Conservation (phyloP, 1,139 yeast species). For the Geotrichum siamense region DNA sequence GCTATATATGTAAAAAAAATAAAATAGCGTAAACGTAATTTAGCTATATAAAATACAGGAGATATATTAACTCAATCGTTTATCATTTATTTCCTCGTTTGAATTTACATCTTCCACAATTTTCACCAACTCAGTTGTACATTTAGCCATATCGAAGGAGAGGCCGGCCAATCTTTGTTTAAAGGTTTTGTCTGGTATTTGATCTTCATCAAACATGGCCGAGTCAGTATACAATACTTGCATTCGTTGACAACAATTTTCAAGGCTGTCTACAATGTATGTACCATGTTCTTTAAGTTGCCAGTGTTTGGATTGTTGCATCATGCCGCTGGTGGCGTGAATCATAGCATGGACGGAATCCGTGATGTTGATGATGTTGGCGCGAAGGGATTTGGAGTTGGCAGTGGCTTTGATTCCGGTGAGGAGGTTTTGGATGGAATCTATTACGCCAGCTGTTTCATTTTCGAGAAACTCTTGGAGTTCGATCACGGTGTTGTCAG, state of each 20-base stretch:
- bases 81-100: constrained; percentile 73
- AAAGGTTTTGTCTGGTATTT: constrained; percentile 79
- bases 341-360: constrained; percentile 79
- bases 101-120: constrained; percentile 91
- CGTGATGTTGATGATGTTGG: constrained; percentile 66
- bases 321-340: constrained; percentile 79
- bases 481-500: constrained; percentile 60
- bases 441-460: constrained; percentile 86
- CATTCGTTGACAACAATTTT: constrained; percentile 75
- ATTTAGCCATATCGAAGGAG: constrained; percentile 91
- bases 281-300: constrained; percentile 80
- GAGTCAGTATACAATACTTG: constrained; percentile 34
- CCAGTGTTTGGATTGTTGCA: constrained; percentile 76
- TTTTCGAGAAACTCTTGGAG: constrained; percentile 82
- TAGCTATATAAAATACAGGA: no score
- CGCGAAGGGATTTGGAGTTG: constrained; percentile 65
- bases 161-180: constrained; percentile 92
- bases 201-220: constrained; percentile 20
- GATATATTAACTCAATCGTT: no score
- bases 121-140: constrained; percentile 90
- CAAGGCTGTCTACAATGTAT: constrained; percentile 81
- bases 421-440: constrained; percentile 77
- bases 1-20: no score
- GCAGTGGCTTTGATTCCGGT: constrained; percentile 45
- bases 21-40: no score